Conservation (phyloP, 352 stramenopile genomes). For the Peronospora tabacina region DNA sequence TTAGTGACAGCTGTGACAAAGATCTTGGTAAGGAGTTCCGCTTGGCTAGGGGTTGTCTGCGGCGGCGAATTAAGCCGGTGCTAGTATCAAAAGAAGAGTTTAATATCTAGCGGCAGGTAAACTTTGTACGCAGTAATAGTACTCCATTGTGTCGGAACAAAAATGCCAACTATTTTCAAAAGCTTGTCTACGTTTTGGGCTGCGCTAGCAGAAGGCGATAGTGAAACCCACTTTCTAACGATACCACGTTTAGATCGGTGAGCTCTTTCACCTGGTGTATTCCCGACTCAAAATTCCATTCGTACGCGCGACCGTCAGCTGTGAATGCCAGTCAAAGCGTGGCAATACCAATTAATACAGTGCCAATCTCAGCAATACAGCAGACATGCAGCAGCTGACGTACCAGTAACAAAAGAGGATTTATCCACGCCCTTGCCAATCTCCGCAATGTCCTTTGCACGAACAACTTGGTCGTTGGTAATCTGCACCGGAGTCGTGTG, state of each 20-base stretch:
- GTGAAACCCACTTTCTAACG: slow-evolving; percentile 70
- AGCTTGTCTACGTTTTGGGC: slow-evolving; percentile 17
- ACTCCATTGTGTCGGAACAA: slow-evolving; percentile 20
- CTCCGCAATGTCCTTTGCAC: slow-evolving; percentile 39
- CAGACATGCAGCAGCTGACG: neutral
- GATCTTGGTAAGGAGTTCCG: slow-evolving; percentile 24
- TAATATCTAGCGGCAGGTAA: slow-evolving; percentile 36
- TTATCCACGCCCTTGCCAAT: slow-evolving; percentile 78
- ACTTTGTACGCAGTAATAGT: slow-evolving; percentile 18
- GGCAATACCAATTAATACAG: slow-evolving; percentile 1
- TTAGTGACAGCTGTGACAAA: slow-evolving; percentile 19
- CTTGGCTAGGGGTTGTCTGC: slow-evolving; percentile 26
- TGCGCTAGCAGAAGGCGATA: slow-evolving; percentile 57
- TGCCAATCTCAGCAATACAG: neutral
- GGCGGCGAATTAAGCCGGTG: slow-evolving; percentile 45
- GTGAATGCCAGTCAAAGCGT: neutral
- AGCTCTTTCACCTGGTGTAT: slow-evolving; percentile 43
- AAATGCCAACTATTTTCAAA: slow-evolving; percentile 17
- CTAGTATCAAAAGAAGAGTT: slow-evolving; percentile 50
- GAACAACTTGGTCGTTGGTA: slow-evolving; percentile 40
- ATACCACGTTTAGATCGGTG: slow-evolving; percentile 31
- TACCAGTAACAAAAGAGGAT: slow-evolving; percentile 60
- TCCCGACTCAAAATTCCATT: slow-evolving; percentile 63
- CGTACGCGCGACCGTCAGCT: slow-evolving; percentile 58
- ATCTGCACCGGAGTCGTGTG: slow-evolving; percentile 67